These are phyloP conservation scores for Cryptosporidium meleagridis DNA, from an alignment of 169 alveolate genomes.

Conservation along the genomic window DNA sequence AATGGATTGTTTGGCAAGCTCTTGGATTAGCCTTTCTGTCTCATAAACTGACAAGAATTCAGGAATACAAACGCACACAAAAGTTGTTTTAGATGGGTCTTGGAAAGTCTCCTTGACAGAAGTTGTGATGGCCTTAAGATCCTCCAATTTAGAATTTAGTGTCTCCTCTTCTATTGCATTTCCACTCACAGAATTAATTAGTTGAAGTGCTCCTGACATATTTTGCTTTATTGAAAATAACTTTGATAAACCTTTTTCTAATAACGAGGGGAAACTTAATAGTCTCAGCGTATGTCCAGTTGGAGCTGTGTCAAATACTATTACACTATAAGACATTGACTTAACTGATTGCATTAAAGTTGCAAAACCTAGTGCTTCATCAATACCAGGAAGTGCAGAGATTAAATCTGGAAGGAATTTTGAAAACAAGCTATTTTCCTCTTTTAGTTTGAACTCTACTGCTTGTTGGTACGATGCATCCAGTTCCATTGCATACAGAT, in stretches of 20 bases:
- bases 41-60: conserved; percentile 98
- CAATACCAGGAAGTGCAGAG: conserved; percentile 97
- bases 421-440: conserved; percentile 78
- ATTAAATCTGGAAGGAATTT: conserved; percentile 90
- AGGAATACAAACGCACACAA: conserved; percentile 99
- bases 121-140: conserved; percentile 77
- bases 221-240: conserved; percentile 89
- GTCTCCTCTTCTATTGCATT: conserved; percentile 74
- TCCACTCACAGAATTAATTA: conserved; percentile 76
- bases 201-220: conserved; percentile 81
- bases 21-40: conserved; percentile 97
- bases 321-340: conserved; percentile 91
- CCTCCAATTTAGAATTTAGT: conserved; percentile 79
- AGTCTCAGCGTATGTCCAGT: conserved; percentile 99
- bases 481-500: conserved; percentile 96
- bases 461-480: conserved; percentile 87
- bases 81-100: conserved; percentile 91
- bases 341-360: conserved; percentile 96
- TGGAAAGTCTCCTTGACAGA: conserved; percentile 78
- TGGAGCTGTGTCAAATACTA: conserved; percentile 99
- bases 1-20: conserved; percentile 93
- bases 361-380: conserved; percentile 98
- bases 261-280: conserved; percentile 94
- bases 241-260: conserved; percentile 93
- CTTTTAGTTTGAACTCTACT: conserved; percentile 83